Evolutionary conservation across 1,284 basidiomycete genomes (phyloP), one percentile per base, ranked within the genome.

Genomic region (Cutaneotrichosporon cyanovorans): DNA sequence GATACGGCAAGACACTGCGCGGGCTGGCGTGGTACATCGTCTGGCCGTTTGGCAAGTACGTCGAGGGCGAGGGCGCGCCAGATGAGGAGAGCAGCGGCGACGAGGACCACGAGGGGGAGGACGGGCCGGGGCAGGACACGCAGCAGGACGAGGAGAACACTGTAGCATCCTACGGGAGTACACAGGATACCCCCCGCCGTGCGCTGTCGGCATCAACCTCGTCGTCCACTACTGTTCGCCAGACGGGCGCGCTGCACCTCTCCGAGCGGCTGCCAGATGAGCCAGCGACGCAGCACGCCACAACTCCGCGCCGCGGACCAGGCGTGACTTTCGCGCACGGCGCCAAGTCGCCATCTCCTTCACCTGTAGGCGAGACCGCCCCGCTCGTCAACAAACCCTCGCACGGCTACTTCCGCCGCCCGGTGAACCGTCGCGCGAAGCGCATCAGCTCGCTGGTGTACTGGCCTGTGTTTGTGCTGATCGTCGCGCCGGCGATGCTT

Each of bases 41-140:
- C 30, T 98, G 95, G 95, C 95, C 95, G 2, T 99, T 99, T 67
- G 93, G 89, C 31, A 97, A 97, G 70, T 99, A 97, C 64, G 89
- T 99, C 48, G 92, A 97, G 69, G 88, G 91, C 5, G 85, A 86
- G 51, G 66, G 79, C 19, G 58, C 71, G 37, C 63, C 73, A 48
- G 51, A 62, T 33, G 49, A 49, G 34, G 43, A 45, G 35, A 33
- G 21, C 18, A 42, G 40, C 19, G 31, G 41, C 41, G 30, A 47
- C 33, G 30, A 55, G 42, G 37, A 39, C 39, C 15, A 49, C 28
- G 22, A 38, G 33, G 40, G 44, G 19, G n/a, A 15, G 0, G 25
- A 28, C 12, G 25, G 12, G 25, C 25, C 8, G 8, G 25, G 8
- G 12, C 25, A 28, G 25, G 25, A 28, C n/a, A n/a, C 22, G 19